Percentiles rank a stretch among this genome's conserved stretches.
Conservation (phyloP, 2,329 filamentous ascomycete species). For the Diaporthe capsici region DNA sequence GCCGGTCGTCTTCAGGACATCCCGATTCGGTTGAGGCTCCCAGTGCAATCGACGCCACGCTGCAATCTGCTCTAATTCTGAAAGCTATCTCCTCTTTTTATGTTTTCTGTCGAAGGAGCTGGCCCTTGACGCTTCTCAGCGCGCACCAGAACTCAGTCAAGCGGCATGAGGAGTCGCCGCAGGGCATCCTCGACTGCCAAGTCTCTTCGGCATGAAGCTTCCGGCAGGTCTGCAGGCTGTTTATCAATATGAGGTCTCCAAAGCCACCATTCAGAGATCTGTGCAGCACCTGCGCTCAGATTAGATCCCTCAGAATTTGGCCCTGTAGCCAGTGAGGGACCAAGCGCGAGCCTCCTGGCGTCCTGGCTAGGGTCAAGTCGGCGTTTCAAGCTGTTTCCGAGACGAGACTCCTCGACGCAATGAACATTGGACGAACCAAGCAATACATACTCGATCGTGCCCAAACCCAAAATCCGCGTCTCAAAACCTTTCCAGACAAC, state of each 20-base stretch:
- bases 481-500: not conserved
- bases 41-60: not conserved
- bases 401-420: constrained; percentile 14
- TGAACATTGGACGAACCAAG: constrained; percentile 27
- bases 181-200: too few species aligned
- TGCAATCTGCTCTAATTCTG: not conserved
- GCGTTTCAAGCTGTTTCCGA: constrained; percentile 26
- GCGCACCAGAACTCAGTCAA: too few species aligned
- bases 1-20: not conserved
- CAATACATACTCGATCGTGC: not conserved
- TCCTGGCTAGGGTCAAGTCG: constrained; percentile 3
- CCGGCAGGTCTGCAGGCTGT: not conserved
- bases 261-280: not conserved
- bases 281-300: not conserved
- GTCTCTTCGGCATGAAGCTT: not conserved
- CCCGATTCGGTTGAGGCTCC: not conserved
- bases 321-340: not conserved
- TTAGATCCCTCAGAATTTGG: not conserved
- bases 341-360: constrained; percentile 6
- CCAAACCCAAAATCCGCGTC: not conserved
- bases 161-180: not conserved
- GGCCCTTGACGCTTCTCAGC: not conserved
- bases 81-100: too few species aligned
- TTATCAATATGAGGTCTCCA: not conserved
- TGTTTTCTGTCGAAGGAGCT: not conserved